Evolutionary conservation across 73 alveolate species (phyloP).

Genomic region (Paramecium bursaria): DNA sequence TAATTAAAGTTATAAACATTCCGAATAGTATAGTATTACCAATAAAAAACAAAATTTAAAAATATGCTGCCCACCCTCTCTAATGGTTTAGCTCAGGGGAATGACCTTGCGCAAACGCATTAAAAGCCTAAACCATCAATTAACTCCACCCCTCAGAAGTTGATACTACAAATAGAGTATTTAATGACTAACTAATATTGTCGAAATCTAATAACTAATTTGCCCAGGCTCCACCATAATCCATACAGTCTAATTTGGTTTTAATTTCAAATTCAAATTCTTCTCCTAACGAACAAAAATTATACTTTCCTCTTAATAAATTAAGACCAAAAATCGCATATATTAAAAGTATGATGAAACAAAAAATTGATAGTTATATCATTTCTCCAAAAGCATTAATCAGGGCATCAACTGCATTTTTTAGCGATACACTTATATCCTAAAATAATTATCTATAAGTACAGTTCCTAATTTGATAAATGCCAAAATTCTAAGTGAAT

Average conservation of each 20-base stretch:
- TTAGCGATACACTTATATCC: not conserved
- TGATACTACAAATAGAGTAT: constrained; percentile 14
- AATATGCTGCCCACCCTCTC: constrained; percentile 58
- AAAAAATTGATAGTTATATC: constrained; percentile 52
- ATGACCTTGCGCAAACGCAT: not conserved
- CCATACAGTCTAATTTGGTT: constrained; percentile 59
- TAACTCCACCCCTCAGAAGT: constrained; percentile 66
- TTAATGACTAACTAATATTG: constrained; percentile 31
- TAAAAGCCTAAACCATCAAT: constrained; percentile 20
- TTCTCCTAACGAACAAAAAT: constrained; percentile 16
- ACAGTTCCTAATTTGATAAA: constrained; percentile 49
- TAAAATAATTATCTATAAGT: too few relatives aligned
- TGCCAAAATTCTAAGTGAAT: constrained; percentile 31
- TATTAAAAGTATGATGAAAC: constrained; percentile 28
- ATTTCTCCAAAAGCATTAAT: constrained; percentile 55
- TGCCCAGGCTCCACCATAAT: constrained; percentile 69
- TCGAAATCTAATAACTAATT: constrained; percentile 37
- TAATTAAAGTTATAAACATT: constrained; percentile 66
- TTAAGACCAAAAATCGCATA: constrained; percentile 44
- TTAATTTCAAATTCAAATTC: not conserved
- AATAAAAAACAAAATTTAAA: constrained; percentile 38
- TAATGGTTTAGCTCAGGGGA: constrained; percentile 20
- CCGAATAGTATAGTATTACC: constrained; percentile 60
- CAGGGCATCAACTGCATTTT: constrained; percentile 6
- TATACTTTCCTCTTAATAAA: constrained; percentile 23